These are phyloP conservation scores for Mucor plumbeus DNA, from an alignment of 371 early-diverging fungal species.

Conservation along the genomic window DNA sequence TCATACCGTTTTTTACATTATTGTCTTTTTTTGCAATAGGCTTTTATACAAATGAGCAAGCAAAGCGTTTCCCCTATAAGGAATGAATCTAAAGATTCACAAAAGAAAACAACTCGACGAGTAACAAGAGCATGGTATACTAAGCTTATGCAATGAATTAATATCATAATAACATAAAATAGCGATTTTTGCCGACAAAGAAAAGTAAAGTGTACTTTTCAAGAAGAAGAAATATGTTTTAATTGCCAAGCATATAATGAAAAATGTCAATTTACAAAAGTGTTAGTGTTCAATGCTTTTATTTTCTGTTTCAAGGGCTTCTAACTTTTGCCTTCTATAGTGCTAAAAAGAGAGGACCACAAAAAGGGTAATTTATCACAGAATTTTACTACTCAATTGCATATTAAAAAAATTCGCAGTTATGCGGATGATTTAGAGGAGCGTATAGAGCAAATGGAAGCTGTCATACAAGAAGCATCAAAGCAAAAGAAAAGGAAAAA, in stretches of 20 bases:
- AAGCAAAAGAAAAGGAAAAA: neutral
- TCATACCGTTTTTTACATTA: neutral
- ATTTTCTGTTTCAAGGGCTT: neutral
- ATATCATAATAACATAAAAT: neutral
- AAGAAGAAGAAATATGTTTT: constrained; percentile 32
- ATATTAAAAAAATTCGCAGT: constrained; percentile 8
- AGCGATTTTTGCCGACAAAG: constrained; percentile 45
- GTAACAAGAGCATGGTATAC: constrained; percentile 11
- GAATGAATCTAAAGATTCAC: neutral
- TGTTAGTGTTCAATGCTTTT: constrained; percentile 7
- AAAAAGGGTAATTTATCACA: constrained; percentile 32
- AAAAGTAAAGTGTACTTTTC: constrained; percentile 42
- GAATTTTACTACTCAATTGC: neutral
- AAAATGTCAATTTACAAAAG: constrained; percentile 27
- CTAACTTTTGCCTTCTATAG: constrained; percentile 10
- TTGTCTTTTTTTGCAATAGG: neutral
- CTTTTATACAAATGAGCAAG: neutral
- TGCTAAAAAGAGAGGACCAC: constrained; percentile 40
- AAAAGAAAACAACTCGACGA: neutral
- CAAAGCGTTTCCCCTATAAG: neutral
- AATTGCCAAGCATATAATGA: constrained; percentile 40
- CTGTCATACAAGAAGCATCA: constrained; percentile 13
- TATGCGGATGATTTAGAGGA: constrained; percentile 41
- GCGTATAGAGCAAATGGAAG: constrained; percentile 36
- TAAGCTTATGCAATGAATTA: neutral